These are phyloP conservation scores for Blepharisma stoltei DNA, from an alignment of 73 alveolate genomes.

Conservation along the genomic window DNA sequence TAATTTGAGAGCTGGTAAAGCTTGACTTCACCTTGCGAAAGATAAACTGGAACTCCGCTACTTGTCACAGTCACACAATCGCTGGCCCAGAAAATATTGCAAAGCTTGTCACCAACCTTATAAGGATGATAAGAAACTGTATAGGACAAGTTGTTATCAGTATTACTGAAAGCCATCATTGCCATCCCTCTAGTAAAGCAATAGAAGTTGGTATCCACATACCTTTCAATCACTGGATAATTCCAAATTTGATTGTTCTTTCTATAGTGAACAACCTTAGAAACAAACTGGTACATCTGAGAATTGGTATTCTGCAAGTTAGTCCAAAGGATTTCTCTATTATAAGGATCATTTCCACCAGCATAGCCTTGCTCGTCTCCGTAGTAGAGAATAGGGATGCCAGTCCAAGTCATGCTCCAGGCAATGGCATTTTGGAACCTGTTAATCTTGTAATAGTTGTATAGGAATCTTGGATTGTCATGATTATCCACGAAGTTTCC, in stretches of 20 bases:
- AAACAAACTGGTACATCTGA: too few species aligned
- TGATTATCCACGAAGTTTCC: conserved; percentile 58
- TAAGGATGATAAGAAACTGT: conserved; percentile 47
- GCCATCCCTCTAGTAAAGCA: conserved; percentile 77
- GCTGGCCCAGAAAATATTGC: conserved; percentile 56
- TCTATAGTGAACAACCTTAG: conserved; percentile 27
- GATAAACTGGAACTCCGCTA: too few species aligned
- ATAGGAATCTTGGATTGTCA: conserved; percentile 77
- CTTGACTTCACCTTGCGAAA: too few species aligned
- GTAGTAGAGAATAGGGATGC: conserved; percentile 86
- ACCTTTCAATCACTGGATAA: conserved; percentile 50
- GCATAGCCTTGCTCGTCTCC: conserved; percentile 80
- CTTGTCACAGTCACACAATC: conserved; percentile 53
- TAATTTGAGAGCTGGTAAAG: too few species aligned
- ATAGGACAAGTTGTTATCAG: conserved; percentile 27
- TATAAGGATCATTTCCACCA: conserved; percentile 82
- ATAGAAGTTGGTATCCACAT: conserved; percentile 60
- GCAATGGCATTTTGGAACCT: conserved; percentile 56
- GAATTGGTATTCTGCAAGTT: background rate
- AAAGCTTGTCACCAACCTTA: conserved; percentile 47
- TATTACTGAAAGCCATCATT: conserved; percentile 61
- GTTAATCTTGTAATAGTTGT: conserved; percentile 19
- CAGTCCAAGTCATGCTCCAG: conserved; percentile 62
- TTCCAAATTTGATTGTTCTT: conserved; percentile 59
- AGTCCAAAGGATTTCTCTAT: conserved; percentile 74